Conservation (phyloP, 1,139 yeast species). For the Geotrichum candidum region DNA sequence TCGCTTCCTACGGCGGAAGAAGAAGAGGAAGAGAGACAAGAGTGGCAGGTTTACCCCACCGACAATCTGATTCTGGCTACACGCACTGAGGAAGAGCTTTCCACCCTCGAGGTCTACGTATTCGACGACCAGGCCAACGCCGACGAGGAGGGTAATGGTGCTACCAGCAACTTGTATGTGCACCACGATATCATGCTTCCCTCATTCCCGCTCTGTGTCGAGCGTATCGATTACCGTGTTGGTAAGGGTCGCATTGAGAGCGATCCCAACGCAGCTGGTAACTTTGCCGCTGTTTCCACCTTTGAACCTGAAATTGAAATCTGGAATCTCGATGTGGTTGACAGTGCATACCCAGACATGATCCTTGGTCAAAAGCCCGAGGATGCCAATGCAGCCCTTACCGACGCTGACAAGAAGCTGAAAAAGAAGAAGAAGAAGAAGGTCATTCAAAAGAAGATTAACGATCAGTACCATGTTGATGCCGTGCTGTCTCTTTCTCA, state of each 20-base stretch:
- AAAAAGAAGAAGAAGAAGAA: constrained; percentile 49
- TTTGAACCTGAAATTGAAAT: constrained; percentile 96
- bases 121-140: constrained; percentile 75
- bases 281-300: constrained; percentile 93
- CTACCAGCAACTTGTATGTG: constrained; percentile 71
- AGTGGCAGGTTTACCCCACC: constrained; percentile 79
- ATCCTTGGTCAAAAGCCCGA: constrained; percentile 75
- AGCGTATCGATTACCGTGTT: constrained; percentile 74
- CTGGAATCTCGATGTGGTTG: constrained; percentile 91
- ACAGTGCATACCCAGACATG: constrained; percentile 90
- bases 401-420: constrained; percentile 34
- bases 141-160: constrained; percentile 54
- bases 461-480: constrained; percentile 82
- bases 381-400: constrained; percentile 40
- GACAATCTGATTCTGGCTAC: constrained; percentile 88
- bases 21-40: constrained; percentile 67
- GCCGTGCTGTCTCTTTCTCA: constrained; percentile 86
- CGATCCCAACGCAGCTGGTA: constrained; percentile 48
- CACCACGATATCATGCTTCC: constrained; percentile 98
- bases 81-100: constrained; percentile 92
- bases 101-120: constrained; percentile 86
- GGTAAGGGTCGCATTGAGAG: constrained; percentile 25
- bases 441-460: constrained; percentile 45
- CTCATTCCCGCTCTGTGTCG: constrained; percentile 92
- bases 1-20: constrained; percentile 59